A percentile compares a stretch with the other conserved stretches of the same genome.
Evolutionary conservation across 2,329 filamentous ascomycete species (phyloP).

Genomic region (Fusarium piperis): DNA sequence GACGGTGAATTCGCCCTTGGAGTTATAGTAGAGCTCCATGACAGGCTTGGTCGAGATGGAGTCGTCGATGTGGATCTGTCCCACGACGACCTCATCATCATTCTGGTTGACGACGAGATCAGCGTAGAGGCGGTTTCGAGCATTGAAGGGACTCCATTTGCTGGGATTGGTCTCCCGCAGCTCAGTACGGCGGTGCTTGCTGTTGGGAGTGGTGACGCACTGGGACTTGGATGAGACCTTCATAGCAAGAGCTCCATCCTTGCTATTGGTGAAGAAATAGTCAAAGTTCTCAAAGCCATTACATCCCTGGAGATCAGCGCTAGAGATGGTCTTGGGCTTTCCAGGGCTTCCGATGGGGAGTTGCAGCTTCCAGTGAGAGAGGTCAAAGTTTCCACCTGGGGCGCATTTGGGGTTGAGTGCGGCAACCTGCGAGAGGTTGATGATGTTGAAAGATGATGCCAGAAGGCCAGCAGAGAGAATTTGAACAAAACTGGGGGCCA

Average conservation of each 20-base stretch:
- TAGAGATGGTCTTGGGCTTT: constrained; percentile 35
- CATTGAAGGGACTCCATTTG: constrained; percentile 40
- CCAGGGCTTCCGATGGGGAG: constrained; percentile 47
- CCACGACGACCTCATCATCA: not conserved
- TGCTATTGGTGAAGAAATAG: constrained; percentile 49
- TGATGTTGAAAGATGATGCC: not conserved
- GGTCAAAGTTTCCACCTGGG: constrained; percentile 45
- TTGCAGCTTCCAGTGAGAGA: constrained; percentile 49
- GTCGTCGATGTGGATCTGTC: constrained; percentile 28
- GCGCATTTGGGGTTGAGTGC: not conserved
- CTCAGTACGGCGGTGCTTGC: constrained; percentile 47
- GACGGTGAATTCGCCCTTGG: constrained; percentile 46
- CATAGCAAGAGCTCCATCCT: constrained; percentile 49
- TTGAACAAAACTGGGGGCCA: not conserved
- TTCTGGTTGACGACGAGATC: not conserved
- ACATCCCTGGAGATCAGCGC: constrained; percentile 48
- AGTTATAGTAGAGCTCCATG: constrained; percentile 51
- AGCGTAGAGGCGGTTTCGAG: not conserved
- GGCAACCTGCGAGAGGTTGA: not conserved
- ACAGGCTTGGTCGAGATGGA: constrained; percentile 51
- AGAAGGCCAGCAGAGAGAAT: not conserved
- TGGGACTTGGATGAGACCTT: constrained; percentile 48
- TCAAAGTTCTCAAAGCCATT: constrained; percentile 45
- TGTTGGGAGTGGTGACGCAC: constrained; percentile 53
- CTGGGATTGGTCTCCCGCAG: not conserved